phyloP scores from a whole-genome alignment of 768 basidiomycete genomes.

The Termitomyces sp. region DNA sequence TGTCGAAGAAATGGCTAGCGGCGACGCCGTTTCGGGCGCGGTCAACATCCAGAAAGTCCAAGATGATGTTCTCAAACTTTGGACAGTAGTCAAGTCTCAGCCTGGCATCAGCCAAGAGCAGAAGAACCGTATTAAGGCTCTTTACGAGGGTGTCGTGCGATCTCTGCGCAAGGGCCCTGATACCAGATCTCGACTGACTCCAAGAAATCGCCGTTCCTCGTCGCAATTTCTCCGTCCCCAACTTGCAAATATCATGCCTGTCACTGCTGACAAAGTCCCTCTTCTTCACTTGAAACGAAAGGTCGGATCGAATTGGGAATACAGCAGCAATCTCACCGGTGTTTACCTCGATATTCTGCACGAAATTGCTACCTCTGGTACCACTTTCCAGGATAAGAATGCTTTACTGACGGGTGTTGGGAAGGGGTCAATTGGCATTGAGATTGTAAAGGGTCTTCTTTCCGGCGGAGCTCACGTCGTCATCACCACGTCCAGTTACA shows the following conservation, averaged over 20 bases:
- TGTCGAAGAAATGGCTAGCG: constrained; percentile 97
- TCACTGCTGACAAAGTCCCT: constrained; percentile 82
- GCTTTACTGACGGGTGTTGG: constrained; percentile 97
- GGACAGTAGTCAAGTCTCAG: constrained; percentile 96
- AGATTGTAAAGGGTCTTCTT: constrained; percentile 94
- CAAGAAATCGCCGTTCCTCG: constrained; percentile 83
- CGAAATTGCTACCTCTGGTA: constrained; percentile 98
- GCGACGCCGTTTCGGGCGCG: constrained; percentile 76
- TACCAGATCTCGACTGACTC: constrained; percentile 45
- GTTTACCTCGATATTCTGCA: constrained; percentile 96
- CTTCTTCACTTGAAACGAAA: constrained; percentile 96
- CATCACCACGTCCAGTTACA: constrained; percentile 97
- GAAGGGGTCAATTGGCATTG: constrained; percentile 96
- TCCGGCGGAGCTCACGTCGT: constrained; percentile 96
- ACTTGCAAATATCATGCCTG: constrained; percentile 69
- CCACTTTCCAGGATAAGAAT: constrained; percentile 99
- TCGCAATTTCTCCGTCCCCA: constrained; percentile 97
- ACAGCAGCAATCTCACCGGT: constrained; percentile 93
- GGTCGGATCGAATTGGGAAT: constrained; percentile 93
- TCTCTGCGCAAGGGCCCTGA: constrained; percentile 83
- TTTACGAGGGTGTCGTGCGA: constrained; percentile 96
- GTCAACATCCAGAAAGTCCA: constrained; percentile 98
- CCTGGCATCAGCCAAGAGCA: constrained; percentile 97
- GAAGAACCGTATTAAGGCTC: constrained; percentile 90
- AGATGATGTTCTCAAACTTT: constrained; percentile 93